A percentile compares a stretch with the other conserved stretches of the same genome.
phyloP scores from a whole-genome alignment of 331 rosid genomes.

The Spiraea crenata region DNA sequence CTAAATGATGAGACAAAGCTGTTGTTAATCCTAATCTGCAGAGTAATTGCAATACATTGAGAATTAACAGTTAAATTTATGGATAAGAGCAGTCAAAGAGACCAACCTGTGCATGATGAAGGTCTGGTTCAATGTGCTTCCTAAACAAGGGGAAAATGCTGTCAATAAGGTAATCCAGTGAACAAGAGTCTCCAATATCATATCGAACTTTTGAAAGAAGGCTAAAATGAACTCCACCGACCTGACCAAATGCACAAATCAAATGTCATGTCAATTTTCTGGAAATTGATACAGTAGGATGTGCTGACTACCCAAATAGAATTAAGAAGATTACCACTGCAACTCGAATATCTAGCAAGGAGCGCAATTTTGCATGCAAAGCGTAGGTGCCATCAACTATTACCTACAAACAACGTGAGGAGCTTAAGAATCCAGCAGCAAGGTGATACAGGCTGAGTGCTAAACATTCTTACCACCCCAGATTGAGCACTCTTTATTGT shows the following conservation, averaged over 20 bases:
- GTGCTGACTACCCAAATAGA: constrained; percentile 7
- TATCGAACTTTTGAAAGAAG: constrained; percentile 95
- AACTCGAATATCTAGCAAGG: constrained; percentile 97
- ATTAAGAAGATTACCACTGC: constrained; percentile 71
- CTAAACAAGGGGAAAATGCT: constrained; percentile 97
- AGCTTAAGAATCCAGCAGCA: constrained; percentile 10
- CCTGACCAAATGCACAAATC: constrained; percentile 55
- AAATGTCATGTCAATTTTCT: constrained; percentile 21
- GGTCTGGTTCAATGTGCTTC: constrained; percentile 98
- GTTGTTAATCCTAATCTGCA: constrained; percentile 99
- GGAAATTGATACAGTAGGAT: constrained; percentile 25
- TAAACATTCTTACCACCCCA: constrained; percentile 73
- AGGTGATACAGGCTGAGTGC: constrained; percentile 11
- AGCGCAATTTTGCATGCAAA: constrained; percentile 91
- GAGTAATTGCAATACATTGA: constrained; percentile 23
- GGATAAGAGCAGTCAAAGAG: constrained; percentile 26
- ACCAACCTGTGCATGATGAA: constrained; percentile 99
- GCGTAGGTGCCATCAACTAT: constrained; percentile 98
- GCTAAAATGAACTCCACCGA: constrained; percentile 98
- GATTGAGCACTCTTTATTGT: constrained; percentile 73
- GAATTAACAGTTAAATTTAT: constrained; percentile 29
- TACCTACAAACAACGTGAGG: constrained; percentile 48
- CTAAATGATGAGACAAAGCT: constrained; percentile 98
- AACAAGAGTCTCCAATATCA: constrained; percentile 98
- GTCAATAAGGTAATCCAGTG: constrained; percentile 93